Conservation (phyloP, 2,329 filamentous ascomycete species). For the Exophiala aquamarina region DNA sequence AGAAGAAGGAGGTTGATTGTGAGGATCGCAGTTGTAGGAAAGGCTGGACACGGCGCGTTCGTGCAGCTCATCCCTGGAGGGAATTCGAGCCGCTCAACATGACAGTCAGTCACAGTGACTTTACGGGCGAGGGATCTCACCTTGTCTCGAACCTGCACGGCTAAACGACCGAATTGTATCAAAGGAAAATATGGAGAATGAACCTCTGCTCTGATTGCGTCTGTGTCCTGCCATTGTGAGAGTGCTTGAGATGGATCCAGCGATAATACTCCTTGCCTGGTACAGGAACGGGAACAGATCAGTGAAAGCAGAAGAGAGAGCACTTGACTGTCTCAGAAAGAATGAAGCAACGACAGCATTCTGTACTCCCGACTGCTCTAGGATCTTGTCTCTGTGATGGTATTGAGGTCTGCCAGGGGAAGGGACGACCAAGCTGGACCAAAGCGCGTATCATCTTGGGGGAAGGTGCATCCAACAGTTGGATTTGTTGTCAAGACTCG, state of each 20-base stretch:
- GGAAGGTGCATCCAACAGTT: too few species aligned
- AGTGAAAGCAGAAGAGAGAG: too few species aligned
- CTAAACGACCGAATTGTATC: slow-evolving; percentile 22
- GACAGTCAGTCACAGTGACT: slow-evolving; percentile 4
- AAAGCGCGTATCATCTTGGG: too few species aligned
- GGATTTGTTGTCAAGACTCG: too few species aligned
- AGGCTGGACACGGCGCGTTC: slow-evolving; percentile 19
- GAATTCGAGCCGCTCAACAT: slow-evolving; percentile 16
- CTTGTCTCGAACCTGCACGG: slow-evolving; percentile 24
- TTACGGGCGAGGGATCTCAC: slow-evolving; percentile 6
- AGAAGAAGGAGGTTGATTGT: slow-evolving; percentile 20
- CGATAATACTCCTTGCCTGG: too few species aligned
- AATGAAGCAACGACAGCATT: too few species aligned
- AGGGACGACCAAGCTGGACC: too few species aligned
- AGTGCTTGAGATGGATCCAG: not conserved
- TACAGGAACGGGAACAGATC: too few species aligned
- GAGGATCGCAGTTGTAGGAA: slow-evolving; percentile 23
- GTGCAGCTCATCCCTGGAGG: slow-evolving; percentile 19
- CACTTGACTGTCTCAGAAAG: too few species aligned
- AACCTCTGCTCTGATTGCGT: slow-evolving; percentile 20
- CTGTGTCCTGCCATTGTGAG: slow-evolving; percentile 17
- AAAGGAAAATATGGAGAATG: slow-evolving; percentile 24
- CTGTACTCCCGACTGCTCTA: too few species aligned
- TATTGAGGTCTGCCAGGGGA: too few species aligned
- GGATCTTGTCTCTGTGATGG: too few species aligned